Base-by-base conservation (phyloP, 1,284 basidiomycete species). In the Puccinia polysora region DNA sequence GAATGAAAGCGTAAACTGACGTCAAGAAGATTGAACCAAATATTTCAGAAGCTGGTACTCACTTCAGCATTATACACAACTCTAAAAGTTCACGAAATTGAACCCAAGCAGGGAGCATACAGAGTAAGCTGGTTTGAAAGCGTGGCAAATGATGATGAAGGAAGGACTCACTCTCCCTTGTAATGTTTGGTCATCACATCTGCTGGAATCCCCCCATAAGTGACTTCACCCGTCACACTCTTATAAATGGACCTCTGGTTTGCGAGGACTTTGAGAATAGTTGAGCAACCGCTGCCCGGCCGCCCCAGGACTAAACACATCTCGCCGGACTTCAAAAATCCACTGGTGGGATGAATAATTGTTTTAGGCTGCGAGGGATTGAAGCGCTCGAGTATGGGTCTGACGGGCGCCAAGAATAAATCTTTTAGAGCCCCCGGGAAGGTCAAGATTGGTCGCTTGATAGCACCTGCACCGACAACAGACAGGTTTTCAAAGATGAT, bases 401-500 rank as follows among this genome's bases (percentile, higher is more conserved):
- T 74, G 28, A 86, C 74, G 0, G 88, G 86, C 14, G 82, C 79
- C 15, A 87, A 74, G 58, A 85, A 82, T 76, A 89, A 88, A 70
- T 82, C 80, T 14, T 87, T 75, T 59, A 85, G 81, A 40, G 87
- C 86, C 75, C 86, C 88, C 84, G 80, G 78, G 75, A 83, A 83
- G 23, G 77, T 77, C n/a, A 45, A 47, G 53, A 69, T 65, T 65
- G 10, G 7, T 20, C n/a, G 72, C 73, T 76, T 80, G 76, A 82
- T 80, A 49, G 86, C 87, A 30, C 89, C 89, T 0, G 83, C 78
- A 34, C 87, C 89, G n/a, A 87, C 82, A 55, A 92, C 90, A 73
- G 87, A 83, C 0, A 90, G 80, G 75, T 87, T 83, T 65, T 89
- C 84, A 88, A 89, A 91, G 25, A 85, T 85, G 30, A 91, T 88